Evolutionary conservation across 306 rosid genomes (phyloP).

Genomic region (peach (Prunus persica)): DNA sequence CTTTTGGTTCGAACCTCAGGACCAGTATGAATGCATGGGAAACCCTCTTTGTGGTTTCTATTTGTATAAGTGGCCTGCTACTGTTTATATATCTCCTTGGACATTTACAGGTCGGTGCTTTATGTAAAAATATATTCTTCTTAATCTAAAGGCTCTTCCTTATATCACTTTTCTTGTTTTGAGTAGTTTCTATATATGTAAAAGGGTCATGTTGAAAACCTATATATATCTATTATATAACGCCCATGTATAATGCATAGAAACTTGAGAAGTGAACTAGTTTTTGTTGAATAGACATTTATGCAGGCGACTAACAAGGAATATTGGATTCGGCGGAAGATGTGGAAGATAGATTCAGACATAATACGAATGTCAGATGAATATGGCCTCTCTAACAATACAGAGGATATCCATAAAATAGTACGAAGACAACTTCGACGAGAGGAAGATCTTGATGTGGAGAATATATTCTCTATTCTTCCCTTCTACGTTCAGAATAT

Average conservation of each 20-base stretch:
- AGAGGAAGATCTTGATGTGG: too few relatives aligned
- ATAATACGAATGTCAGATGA: rapidly evolving
- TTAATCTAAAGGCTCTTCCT: too few relatives aligned
- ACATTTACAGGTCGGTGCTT: slow-evolving; percentile 16
- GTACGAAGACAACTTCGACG: too few relatives aligned
- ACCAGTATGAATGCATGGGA: slow-evolving; percentile 2
- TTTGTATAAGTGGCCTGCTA: slow-evolving; percentile 12
- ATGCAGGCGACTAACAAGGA: neutral
- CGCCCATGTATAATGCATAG: neutral
- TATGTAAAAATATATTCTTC: too few relatives aligned
- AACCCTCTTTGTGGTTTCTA: neutral
- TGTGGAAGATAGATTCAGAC: rapidly evolving
- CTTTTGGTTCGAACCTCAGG: slow-evolving; percentile 7
- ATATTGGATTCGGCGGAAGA: rapidly evolving
- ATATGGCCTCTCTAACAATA: neutral
- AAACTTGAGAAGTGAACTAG: neutral
- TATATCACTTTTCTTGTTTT: too few relatives aligned
- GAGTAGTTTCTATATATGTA: too few relatives aligned
- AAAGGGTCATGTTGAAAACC: too few relatives aligned
- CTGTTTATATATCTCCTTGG: slow-evolving; percentile 18
- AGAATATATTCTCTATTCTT: too few relatives aligned
- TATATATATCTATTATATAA: too few relatives aligned
- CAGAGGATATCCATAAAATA: rapidly evolving
- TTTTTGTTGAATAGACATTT: neutral
- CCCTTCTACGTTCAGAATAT: rapidly evolving